Evolutionary conservation across 139 green algal species (phyloP), one percentile per base, ranked within the genome.

Genomic region (Nannochloris sp.): DNA sequence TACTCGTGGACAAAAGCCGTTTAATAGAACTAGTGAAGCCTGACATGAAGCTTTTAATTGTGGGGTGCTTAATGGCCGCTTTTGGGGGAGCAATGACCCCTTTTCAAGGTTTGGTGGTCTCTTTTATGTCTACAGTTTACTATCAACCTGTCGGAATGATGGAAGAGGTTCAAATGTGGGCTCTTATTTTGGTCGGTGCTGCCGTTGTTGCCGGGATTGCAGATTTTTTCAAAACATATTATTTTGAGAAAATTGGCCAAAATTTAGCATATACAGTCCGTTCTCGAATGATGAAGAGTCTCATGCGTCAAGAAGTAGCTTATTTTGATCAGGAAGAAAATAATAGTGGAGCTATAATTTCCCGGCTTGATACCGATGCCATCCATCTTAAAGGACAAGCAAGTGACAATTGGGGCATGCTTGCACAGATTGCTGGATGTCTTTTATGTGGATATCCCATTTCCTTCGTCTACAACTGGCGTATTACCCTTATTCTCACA

Each of bases 401-500:
- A 51, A 62, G 68, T 0, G 68, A 75, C 68, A 65, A 54, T 15
- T 70, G 69, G 68, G 68, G 68, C 10, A 24, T 75, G 38, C 15
- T 75, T 2, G n/a, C n/a, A n/a, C n/a, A n/a, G n/a, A n/a, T n/a
- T n/a, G n/a, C n/a, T n/a, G n/a, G n/a, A n/a, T n/a, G n/a, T n/a
- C n/a, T n/a, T n/a, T n/a, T n/a, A n/a, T n/a, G 33, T 4, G 73
- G 61, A 37, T 79, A 81, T 64, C 33, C 76, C 14, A 70, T 91
- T 3, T 82, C 83, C 8, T 89, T 95, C 51, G 68, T 78, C 29
- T 71, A 75, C 54, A 61, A 72, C 55, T 94, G 84, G 85, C 77
- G 82, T 53, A 51, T 51, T 19, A 51, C 42, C 19, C 42, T 51
- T 27, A 19, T 51, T 19, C 19, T 51, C 42, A 51, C 42, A 19